Evolutionary conservation across 2,329 filamentous ascomycete species (phyloP), one percentile per base, ranked within the genome.

Genomic region (Gnomoniopsis sp.): DNA sequence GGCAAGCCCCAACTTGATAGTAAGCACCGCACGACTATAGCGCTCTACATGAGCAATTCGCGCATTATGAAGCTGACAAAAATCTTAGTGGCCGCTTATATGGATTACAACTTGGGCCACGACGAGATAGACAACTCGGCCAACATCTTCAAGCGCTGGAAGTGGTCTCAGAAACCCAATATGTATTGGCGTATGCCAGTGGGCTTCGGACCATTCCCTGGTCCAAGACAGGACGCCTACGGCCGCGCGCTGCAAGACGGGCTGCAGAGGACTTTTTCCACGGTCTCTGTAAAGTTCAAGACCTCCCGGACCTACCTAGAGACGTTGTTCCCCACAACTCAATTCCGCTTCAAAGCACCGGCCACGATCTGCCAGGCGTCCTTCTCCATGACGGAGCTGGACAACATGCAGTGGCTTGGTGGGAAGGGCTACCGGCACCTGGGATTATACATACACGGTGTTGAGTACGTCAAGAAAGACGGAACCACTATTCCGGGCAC

Each of bases 41-140:
- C 68, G 0, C 57, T 72, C 1, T 63, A 74, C 1, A 67, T 72
- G 44, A n/a, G 72, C 70, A 34, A 60, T 73, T 0, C 15, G 1
- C 11, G 23, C 14, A 22, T 17, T 7, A 7, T 12, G 15, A 30
- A 19, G 21, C 41, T 60, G 0, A 70, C 64, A 22, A 62, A 58
- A 11, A 60, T 57, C 1, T 68, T 64, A 76, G 72, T 75, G 67
- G 67, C 70, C 63, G 69, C 69, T 21, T 80, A 75, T 62, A 77
- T 73, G 0, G 68, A 72, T 34, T 81, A 82, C 67, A 84, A 81
- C 64, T 84, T 83, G 62, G 79, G 80, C 7, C 80, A 85, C 64
- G 83, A 87, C 60, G 84, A 86, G 64, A 81, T 77, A 66, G 77
- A 87, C 66, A 70, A 81, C 64, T 79, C 83, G 0, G 74, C 71